Conservation (phyloP, 2,329 filamentous ascomycete species). For the Graphium sp. region DNA sequence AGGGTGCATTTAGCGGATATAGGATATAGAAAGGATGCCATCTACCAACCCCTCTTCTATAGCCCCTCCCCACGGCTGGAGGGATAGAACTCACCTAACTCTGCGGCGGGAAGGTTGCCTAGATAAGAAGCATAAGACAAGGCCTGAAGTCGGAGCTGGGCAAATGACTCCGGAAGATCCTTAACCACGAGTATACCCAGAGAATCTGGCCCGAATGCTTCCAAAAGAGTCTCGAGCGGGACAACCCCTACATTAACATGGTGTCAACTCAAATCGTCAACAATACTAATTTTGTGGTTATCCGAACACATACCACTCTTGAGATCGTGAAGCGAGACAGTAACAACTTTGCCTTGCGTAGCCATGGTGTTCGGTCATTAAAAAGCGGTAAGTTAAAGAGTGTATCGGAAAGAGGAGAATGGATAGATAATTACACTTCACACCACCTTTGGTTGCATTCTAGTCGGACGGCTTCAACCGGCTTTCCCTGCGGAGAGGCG, state of each 20-base stretch:
- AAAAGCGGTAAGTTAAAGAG: too few relatives aligned
- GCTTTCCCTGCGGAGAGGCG: too few relatives aligned
- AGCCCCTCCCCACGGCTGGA: too few relatives aligned
- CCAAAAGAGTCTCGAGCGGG: conserved; percentile 49
- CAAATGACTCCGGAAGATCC: conserved; percentile 59
- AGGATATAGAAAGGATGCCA: too few relatives aligned
- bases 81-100: conserved; percentile 41
- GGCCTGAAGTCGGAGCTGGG: conserved; percentile 51
- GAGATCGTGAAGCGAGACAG: conserved; percentile 44
- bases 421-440: too few relatives aligned
- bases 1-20: too few relatives aligned
- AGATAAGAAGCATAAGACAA: conserved; percentile 83
- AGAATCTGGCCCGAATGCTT: conserved; percentile 80
- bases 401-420: too few relatives aligned
- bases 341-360: conserved; percentile 34
- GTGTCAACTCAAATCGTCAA: neutral
- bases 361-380: conserved; percentile 18
- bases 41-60: too few relatives aligned
- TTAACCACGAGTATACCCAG: conserved; percentile 89
- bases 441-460: too few relatives aligned
- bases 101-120: conserved; percentile 55
- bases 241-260: conserved; percentile 37
- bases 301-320: conserved; percentile 28
- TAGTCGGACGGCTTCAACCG: too few relatives aligned
- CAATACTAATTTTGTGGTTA: neutral